phyloP scores from a whole-genome alignment of 495 filamentous ascomycete genomes.

The Gamarada debralockiae region DNA sequence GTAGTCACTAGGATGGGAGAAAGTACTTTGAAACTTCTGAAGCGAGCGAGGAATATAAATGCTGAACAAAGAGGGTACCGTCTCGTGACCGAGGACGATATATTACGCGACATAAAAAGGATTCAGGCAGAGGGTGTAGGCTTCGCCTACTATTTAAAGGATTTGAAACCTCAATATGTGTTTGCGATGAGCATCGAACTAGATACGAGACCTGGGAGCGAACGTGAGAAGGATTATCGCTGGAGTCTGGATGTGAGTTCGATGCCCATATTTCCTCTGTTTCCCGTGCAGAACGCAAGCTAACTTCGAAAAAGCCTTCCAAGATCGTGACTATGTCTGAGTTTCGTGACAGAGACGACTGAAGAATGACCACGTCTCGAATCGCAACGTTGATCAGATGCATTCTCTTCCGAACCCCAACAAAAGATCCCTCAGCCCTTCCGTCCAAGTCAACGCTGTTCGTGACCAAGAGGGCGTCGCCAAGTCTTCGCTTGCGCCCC shows the following conservation, averaged over 20 bases:
- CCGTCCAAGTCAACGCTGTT: too few species aligned
- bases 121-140: neutral
- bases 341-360: too few species aligned
- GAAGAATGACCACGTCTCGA: too few species aligned
- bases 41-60: neutral
- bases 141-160: neutral
- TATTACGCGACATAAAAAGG: neutral
- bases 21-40: neutral
- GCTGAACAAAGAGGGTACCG: neutral
- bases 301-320: too few species aligned
- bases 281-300: too few species aligned
- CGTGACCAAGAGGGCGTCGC: too few species aligned
- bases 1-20: neutral
- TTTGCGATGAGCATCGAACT: neutral
- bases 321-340: too few species aligned
- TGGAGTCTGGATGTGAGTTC: neutral
- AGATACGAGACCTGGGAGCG: neutral
- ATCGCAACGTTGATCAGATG: conserved; percentile 18
- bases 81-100: neutral
- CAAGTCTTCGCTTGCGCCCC: too few species aligned
- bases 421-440: too few species aligned
- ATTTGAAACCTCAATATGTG: neutral
- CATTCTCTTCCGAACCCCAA: too few species aligned
- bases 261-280: neutral
- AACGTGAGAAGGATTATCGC: conserved; percentile 3